phyloP scores from a whole-genome alignment of 176 grass and related monocot species.

The Rhynchospora breviuscula region DNA sequence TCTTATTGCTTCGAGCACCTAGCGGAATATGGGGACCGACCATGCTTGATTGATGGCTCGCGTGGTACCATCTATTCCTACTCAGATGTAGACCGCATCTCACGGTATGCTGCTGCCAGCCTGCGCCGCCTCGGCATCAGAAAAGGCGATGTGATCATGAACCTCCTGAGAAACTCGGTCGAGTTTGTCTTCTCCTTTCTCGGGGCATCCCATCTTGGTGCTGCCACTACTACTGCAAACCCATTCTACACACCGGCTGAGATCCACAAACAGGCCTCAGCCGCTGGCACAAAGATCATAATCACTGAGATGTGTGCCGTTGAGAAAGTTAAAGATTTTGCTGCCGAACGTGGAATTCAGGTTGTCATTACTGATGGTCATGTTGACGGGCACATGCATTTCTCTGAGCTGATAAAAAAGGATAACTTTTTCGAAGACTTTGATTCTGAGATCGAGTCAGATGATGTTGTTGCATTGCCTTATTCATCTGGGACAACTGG shows the following conservation, averaged over 20 bases:
- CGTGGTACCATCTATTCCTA: slow-evolving; percentile 51
- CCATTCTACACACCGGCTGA: slow-evolving; percentile 75
- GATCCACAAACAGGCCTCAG: slow-evolving; percentile 71
- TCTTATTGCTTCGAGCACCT: slow-evolving; percentile 78
- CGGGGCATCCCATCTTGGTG: slow-evolving; percentile 49
- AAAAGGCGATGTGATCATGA: slow-evolving; percentile 65
- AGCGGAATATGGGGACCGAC: not conserved
- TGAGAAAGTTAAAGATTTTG: slow-evolving; percentile 58
- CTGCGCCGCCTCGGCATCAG: slow-evolving; percentile 43
- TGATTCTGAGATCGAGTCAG: slow-evolving; percentile 36
- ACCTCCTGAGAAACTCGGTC: slow-evolving; percentile 62
- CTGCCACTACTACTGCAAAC: slow-evolving; percentile 74
- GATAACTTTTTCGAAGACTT: slow-evolving; percentile 29
- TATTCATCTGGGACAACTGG: slow-evolving; percentile 90
- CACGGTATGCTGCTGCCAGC: slow-evolving; percentile 38
- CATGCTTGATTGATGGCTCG: slow-evolving; percentile 78
- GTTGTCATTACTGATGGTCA: slow-evolving; percentile 39
- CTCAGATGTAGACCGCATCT: slow-evolving; percentile 38
- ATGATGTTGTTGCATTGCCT: slow-evolving; percentile 68
- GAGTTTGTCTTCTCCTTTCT: slow-evolving; percentile 90
- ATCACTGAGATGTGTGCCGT: slow-evolving; percentile 71
- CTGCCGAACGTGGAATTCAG: slow-evolving; percentile 35
- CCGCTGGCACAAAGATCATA: slow-evolving; percentile 39
- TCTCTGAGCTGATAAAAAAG: slow-evolving; percentile 38
- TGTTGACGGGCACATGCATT: slow-evolving; percentile 35